These are phyloP conservation scores for Exophiala sp. DNA, from an alignment of 2,329 filamentous ascomycete genomes.

Conservation along the genomic window DNA sequence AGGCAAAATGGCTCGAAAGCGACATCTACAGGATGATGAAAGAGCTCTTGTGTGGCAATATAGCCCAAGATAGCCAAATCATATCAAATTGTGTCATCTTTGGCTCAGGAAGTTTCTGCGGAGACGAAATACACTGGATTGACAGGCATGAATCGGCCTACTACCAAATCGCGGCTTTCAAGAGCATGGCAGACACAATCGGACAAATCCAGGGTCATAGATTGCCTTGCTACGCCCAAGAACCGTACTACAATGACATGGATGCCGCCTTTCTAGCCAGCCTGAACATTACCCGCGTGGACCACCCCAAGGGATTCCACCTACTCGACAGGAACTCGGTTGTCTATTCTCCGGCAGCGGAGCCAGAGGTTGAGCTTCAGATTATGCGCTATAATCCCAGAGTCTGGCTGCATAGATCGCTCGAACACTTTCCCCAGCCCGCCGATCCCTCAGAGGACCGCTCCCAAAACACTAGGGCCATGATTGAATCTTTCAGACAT, in stretches of 20 bases:
- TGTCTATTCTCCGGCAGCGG: conserved; percentile 56
- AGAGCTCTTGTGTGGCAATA: conserved; percentile 1
- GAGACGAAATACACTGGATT: conserved; percentile 17
- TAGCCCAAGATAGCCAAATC: neutral
- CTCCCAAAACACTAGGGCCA: neutral
- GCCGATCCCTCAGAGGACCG: neutral
- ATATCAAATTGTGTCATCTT: conserved; percentile 19
- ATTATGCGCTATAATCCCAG: conserved; percentile 11
- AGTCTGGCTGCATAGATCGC: conserved; percentile 18
- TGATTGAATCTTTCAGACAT: conserved; percentile 1
- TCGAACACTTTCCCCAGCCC: conserved; percentile 2
- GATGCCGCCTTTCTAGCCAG: conserved; percentile 37
- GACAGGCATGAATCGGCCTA: conserved; percentile 18
- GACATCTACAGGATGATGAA: conserved; percentile 5
- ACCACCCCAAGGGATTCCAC: conserved; percentile 49
- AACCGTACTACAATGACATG: conserved; percentile 48
- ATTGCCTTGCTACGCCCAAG: conserved; percentile 44
- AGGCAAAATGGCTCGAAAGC: conserved; percentile 8
- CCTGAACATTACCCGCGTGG: conserved; percentile 36
- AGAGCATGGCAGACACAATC: conserved; percentile 10
- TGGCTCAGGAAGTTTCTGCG: conserved; percentile 22
- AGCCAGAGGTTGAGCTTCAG: conserved; percentile 25
- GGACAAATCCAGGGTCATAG: conserved; percentile 3
- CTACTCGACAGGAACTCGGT: conserved; percentile 47
- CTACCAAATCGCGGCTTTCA: conserved; percentile 23